Evolutionary conservation across 306 rosid genomes (phyloP), one percentile per base, ranked within the genome.

Genomic region (Trichosanthes cucumerina): DNA sequence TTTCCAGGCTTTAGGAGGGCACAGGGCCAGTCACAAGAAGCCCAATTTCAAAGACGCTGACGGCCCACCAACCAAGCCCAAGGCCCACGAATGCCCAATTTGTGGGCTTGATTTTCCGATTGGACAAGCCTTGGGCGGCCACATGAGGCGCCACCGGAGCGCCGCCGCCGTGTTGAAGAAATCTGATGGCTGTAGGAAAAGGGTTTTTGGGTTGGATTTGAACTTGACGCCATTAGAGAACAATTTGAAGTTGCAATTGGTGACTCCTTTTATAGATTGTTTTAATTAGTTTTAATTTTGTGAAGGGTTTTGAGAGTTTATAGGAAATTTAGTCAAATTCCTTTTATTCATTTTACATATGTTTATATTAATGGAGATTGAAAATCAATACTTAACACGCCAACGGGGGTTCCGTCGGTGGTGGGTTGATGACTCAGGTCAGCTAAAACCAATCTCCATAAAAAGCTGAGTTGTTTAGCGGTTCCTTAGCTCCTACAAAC

Each of bases 101-200:
- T 94, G 98, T 79, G 95, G 96, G 23, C 53, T 82, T 33, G 84
- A 89, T 82, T 94, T 94, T 49, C 76, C 87, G 6, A 36, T 87
- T 3, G 98, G 98, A n/a, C 98, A 94, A 62, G 97, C 98, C 1
- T 86, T 94, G 2, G 97, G 98, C 18, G 98, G 98, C 0, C 98
- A 94, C 82, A 90, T 94, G 98, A 92, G 98, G 63, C 86, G 93
- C 64, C 98, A 94, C 70, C 85, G 90, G 44, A 80, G 21, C 36
- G 6, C 24, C 3, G 8, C 28, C 58, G 77, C 39, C 14, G 59
- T 87, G 9, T 47, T 87, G 79, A 86, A 85, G 85, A 89, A 70
- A 43, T 41, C 76, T 24, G 85, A 79, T 77, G 89, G 53, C 79
- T 14, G 81, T 9, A 78, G 38, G 19, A 84, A 79, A 28, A 81